phyloP scores from a whole-genome alignment of 2,329 filamentous ascomycete species.

The Penicillium sp. region DNA sequence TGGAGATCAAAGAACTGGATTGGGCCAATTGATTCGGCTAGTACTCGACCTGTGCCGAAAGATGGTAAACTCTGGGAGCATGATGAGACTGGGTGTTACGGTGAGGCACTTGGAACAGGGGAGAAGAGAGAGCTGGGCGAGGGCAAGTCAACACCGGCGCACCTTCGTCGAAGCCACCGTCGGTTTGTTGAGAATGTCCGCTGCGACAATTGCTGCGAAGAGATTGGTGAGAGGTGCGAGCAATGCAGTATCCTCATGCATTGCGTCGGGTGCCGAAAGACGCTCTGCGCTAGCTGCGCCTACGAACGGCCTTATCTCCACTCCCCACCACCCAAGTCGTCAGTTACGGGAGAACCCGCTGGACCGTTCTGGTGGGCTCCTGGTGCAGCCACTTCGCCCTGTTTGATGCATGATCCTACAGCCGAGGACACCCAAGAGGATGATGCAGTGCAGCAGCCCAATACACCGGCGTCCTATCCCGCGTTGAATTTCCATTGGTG shows the following conservation, averaged over 20 bases:
- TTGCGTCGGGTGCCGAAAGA: constrained; percentile 65
- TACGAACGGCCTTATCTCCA: constrained; percentile 59
- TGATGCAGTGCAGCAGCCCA: constrained; percentile 42
- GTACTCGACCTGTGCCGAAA: constrained; percentile 36
- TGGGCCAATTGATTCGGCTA: constrained; percentile 45
- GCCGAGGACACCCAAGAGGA: constrained; percentile 35
- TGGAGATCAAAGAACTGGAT: constrained; percentile 66
- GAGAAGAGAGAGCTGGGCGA: constrained; percentile 51
- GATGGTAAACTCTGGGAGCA: constrained; percentile 63
- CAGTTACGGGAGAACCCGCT: constrained; percentile 21
- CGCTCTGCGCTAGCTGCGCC: constrained; percentile 63
- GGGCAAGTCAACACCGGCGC: constrained; percentile 59
- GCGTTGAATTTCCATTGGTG: constrained; percentile 64
- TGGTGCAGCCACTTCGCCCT: constrained; percentile 59
- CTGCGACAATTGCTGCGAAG: constrained; percentile 59
- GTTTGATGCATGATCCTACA: constrained; percentile 60
- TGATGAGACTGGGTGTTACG: constrained; percentile 58
- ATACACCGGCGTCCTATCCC: constrained; percentile 46
- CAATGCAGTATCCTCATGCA: constrained; percentile 67
- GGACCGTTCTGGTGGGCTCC: constrained; percentile 64
- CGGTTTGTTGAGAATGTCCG: constrained; percentile 59
- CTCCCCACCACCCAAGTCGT: constrained; percentile 22
- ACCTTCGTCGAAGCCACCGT: constrained; percentile 58
- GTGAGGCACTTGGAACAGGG: constrained; percentile 59
- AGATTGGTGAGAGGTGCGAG: constrained; percentile 62